These are phyloP conservation scores for Colletotrichum sp. DNA, from an alignment of 2,329 filamentous ascomycete species.

Conservation along the genomic window DNA sequence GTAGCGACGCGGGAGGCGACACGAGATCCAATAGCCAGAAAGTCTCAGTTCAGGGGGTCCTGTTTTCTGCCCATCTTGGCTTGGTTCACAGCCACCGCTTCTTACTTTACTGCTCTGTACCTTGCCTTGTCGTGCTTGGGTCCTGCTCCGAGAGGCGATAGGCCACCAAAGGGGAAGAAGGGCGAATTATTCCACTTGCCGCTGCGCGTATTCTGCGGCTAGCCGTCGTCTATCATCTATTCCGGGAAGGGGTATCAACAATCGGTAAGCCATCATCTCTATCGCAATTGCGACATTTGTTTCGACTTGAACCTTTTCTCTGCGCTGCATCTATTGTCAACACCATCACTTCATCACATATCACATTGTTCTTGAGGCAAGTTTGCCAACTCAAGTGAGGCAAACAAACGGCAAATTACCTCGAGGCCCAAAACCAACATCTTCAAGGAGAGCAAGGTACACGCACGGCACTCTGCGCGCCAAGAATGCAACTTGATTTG, in stretches of 20 bases:
- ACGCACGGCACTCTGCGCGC: background rate
- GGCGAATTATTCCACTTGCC: slow-evolving; percentile 11
- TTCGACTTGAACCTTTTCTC: background rate
- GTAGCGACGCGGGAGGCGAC: slow-evolving; percentile 1
- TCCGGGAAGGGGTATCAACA: background rate
- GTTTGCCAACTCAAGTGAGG: slow-evolving; percentile 13
- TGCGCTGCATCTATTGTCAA: background rate
- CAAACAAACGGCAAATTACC: background rate
- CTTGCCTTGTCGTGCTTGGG: slow-evolving; percentile 16
- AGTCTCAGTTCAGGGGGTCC: slow-evolving; percentile 17
- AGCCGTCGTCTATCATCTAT: background rate
- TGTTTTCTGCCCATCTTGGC: slow-evolving; percentile 12
- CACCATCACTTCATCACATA: background rate
- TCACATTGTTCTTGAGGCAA: background rate
- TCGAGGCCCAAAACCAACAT: background rate
- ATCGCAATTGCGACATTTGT: background rate
- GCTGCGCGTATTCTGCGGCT: slow-evolving; percentile 10
- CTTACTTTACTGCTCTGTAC: background rate
- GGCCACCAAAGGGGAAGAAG: slow-evolving; percentile 11
- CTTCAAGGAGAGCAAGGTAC: background rate
- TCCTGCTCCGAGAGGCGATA: slow-evolving; percentile 14
- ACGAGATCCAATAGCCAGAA: slow-evolving; percentile 6
- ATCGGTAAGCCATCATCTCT: slow-evolving; percentile 10
- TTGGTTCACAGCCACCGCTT: slow-evolving; percentile 11
- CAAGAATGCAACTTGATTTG: background rate